Evolutionary conservation across 257 asterid genomes (phyloP), one percentile per base, ranked within the genome.

Genomic region (Linaria vulgaris): DNA sequence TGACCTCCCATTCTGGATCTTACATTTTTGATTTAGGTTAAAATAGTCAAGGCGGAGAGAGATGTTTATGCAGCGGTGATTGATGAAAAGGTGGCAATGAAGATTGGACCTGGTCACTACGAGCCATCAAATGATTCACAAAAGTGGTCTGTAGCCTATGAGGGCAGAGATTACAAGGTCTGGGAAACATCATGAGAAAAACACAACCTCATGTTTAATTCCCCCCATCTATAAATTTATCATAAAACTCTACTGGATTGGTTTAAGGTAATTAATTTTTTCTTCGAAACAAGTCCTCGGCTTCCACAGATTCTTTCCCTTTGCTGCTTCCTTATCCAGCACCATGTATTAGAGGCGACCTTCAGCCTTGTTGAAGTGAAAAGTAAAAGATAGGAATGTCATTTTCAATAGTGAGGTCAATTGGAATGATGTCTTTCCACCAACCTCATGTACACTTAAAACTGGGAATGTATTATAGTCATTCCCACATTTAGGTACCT

Each of bases 71-170:
- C 90, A 34, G 97, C 99, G 68, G 60, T 84, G 47, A 63, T 90
- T 37, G 95, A 90, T 63, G 94, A 90, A 13, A 85, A 88, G 71
- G 20, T 91, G 71, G 85, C 90, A 1, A 68, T 91, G 90, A 91
- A 91, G 80, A 88, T 91, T 25, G 98, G 98, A 69, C 96, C 96
- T 48, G 98, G 96, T 55, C 69, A 86, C 67, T 88, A 72, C 53
- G 96, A 91, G 69, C 96, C 98, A 45, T 53, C 85, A 51, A 60
- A 44, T 37, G 84, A 72, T 20, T 13, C 68, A 3, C 64, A 64
- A 52, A 86, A 69, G 24, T 91, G 98, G 98, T 84, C 85, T 31
- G 19, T 81, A 43, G 90, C 80, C 55, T 34, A 67, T 41, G 97
- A 92, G 69, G 95, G 98, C 48, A 67, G 64, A 22, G 78, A 88